Evolutionary conservation across 495 filamentous ascomycete genomes (phyloP).

Genomic region (Neurospora tetraspora): DNA sequence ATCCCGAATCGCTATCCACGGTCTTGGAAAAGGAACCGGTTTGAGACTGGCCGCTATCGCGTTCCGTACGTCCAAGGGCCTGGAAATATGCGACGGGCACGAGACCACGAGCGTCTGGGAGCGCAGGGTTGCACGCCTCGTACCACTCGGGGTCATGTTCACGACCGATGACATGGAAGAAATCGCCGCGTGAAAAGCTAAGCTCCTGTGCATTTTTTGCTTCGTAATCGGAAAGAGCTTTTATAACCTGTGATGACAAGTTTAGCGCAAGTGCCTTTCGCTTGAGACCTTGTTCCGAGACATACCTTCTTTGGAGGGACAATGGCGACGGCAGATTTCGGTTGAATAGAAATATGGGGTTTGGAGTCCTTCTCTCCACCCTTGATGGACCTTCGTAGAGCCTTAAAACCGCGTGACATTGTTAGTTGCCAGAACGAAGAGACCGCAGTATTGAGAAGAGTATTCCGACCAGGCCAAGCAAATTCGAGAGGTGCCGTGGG

Average conservation of each 20-base stretch:
- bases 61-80: constrained; percentile 76
- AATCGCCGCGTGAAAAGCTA: constrained; percentile 86
- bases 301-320: constrained; percentile 92
- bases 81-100: constrained; percentile 94
- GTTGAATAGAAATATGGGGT: constrained; percentile 78
- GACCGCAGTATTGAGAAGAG: background rate
- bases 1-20: constrained; percentile 68
- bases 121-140: constrained; percentile 92
- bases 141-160: constrained; percentile 96
- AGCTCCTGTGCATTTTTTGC: constrained; percentile 70
- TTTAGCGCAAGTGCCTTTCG: constrained; percentile 16
- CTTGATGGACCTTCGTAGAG: constrained; percentile 77
- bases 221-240: constrained; percentile 88
- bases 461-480: background rate
- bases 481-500: background rate
- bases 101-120: constrained; percentile 78
- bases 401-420: constrained; percentile 44
- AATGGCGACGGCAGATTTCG: constrained; percentile 91
- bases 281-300: constrained; percentile 7
- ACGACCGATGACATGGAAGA: constrained; percentile 95
- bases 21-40: constrained; percentile 33
- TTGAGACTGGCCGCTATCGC: constrained; percentile 75
- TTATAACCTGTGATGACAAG: constrained; percentile 63
- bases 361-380: constrained; percentile 63
- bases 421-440: constrained; percentile 20